These are phyloP conservation scores for Pseudogymnoascus sp. DNA, from an alignment of 2,329 filamentous ascomycete species.

Conservation along the genomic window DNA sequence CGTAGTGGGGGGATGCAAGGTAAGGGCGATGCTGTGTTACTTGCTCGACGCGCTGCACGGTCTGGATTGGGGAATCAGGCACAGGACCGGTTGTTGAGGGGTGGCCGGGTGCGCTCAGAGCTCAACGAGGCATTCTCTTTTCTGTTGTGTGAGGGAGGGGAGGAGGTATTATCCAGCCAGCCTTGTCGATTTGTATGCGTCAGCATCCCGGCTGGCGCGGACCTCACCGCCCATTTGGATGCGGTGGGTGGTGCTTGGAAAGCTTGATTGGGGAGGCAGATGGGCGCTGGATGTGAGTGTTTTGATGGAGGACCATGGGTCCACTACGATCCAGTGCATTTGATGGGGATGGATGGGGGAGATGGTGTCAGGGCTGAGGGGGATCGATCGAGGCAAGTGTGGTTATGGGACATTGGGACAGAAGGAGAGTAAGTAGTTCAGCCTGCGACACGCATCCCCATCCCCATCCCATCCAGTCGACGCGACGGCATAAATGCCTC, in stretches of 20 bases:
- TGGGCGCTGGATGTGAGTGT: background rate
- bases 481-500: conserved; percentile 2
- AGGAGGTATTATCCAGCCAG: background rate
- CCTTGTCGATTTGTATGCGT: background rate
- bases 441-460: background rate
- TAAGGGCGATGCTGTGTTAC: background rate
- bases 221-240: background rate
- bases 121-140: background rate
- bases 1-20: background rate
- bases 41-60: background rate
- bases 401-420: background rate
- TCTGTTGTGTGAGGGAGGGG: background rate
- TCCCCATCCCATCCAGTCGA: background rate
- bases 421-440: background rate
- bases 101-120: too few relatives aligned
- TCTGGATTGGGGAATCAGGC: background rate
- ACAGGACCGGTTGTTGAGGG: background rate
- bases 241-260: background rate
- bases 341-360: background rate
- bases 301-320: background rate
- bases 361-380: background rate
- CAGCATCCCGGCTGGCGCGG: background rate
- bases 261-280: background rate
- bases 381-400: background rate
- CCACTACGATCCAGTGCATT: background rate